Evolutionary conservation across 306 rosid genomes (phyloP).

Genomic region (Carpinus fangiana): DNA sequence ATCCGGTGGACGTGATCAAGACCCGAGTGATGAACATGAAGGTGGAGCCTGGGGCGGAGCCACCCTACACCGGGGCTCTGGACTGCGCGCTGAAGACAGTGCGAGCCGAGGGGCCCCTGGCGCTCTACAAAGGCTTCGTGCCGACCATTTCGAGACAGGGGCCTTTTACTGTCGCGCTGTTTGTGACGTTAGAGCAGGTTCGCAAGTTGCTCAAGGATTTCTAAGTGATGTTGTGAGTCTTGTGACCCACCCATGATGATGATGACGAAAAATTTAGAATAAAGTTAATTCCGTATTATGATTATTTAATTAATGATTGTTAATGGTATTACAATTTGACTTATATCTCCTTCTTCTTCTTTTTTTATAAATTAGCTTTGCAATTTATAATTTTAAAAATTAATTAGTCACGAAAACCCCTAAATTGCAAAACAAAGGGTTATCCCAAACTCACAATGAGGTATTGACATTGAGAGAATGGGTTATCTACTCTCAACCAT

Average conservation of each 20-base stretch:
- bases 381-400: no score
- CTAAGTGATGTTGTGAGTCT: conserved; percentile 21
- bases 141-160: conserved; percentile 87
- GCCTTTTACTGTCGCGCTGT: conserved; percentile 73
- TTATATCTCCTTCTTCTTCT: no score
- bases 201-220: conserved; percentile 73
- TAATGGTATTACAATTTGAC: no score
- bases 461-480: no score
- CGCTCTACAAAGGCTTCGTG: conserved; percentile 68
- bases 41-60: conserved; percentile 58
- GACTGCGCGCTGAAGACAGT: conserved; percentile 71
- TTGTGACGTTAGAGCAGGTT: conserved; percentile 77
- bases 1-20: conserved; percentile 77
- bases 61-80: conserved; percentile 68
- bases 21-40: conserved; percentile 84
- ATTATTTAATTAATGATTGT: not conserved
- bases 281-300: not conserved
- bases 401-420: no score
- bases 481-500: no score
- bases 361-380: no score
- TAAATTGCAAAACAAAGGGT: no score
- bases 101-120: conserved; percentile 71
- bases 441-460: no score
- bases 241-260: not conserved
- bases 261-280: conserved; percentile 28